Base-by-base conservation (phyloP, 108 stramenopile genomes). In the Nannochloropsis salina region DNA sequence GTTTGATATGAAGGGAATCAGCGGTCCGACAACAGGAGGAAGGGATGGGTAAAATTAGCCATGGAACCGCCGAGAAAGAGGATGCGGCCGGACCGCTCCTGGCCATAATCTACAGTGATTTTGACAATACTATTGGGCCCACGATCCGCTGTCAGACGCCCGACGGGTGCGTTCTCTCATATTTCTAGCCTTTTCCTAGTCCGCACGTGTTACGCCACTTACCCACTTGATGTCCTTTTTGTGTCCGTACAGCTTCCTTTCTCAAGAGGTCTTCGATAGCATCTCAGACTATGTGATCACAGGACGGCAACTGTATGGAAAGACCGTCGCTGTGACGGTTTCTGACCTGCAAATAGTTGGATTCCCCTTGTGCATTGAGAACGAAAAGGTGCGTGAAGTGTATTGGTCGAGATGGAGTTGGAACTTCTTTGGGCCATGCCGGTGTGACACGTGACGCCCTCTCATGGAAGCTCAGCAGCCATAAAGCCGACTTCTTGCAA, bases 91-190 rank as follows among this genome's bases (percentile, higher is more conserved):
- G 20, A n/a, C 4, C 84, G 41, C 87, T 88, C 45, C 43, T 43
- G 42, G 84, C 83, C 15, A 80, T 88, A 9, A 84, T 88, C 45
- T 88, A 88, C 80, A 84, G 84, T 43, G 87, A 88, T n/a, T 88
- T 88, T 47, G 84, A 88, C 80, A 84, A 88, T 80, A 43, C 41
- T 12, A 42, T 42, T 2, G 87, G 87, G 20, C 44, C 80, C 40
- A 88, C 83, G 43, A 84, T 88, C 80, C 80, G 83, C 42, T 80
- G 61, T 84, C 87, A 88, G 74, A 45, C 42, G 79, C 87, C 87
- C 42, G 42, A 44, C 61, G 43, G 74, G 84, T 83, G 20, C 86
- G 51, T 20, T 41, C 22, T 6, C 44, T 41, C 85, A 85, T 74
- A 80, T 31, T 44, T 6, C 80, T 10, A 80, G 43, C 8, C 44